Evolutionary conservation across 2,329 filamentous ascomycete species (phyloP).

Genomic region (Epichloe gansuensis): DNA sequence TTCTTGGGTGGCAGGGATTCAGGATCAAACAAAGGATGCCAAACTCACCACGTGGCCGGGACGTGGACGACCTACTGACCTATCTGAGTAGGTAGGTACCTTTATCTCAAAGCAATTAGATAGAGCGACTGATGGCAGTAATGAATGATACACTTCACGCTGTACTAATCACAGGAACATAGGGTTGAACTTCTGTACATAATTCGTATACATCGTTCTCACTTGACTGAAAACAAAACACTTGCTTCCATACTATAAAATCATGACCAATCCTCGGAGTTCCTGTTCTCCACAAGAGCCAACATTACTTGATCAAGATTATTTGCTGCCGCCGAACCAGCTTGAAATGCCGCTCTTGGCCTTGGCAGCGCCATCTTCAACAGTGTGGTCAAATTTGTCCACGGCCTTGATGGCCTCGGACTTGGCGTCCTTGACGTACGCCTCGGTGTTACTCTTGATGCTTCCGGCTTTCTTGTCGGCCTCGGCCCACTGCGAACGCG

Average conservation of each 20-base stretch:
- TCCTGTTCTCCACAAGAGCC: background rate
- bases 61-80: no score
- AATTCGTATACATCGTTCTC: background rate
- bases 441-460: slow-evolving; percentile 47
- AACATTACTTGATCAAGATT: slow-evolving; percentile 5
- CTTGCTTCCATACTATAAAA: background rate
- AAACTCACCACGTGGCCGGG: no score
- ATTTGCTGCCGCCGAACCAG: slow-evolving; percentile 67
- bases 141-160: background rate
- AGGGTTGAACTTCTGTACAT: background rate
- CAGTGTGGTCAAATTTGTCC: slow-evolving; percentile 71
- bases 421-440: slow-evolving; percentile 50
- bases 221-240: background rate
- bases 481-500: slow-evolving; percentile 29
- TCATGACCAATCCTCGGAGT: background rate
- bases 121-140: background rate
- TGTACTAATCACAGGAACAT: background rate
- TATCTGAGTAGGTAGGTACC: background rate
- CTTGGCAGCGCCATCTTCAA: slow-evolving; percentile 66
- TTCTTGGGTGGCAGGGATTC: no score
- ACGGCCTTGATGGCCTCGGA: slow-evolving; percentile 58
- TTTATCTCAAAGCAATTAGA: background rate
- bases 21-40: no score
- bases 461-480: slow-evolving; percentile 50
- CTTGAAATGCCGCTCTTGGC: slow-evolving; percentile 73